Percentiles rank a stretch among this genome's conserved stretches.
phyloP scores from a whole-genome alignment of 306 rosid genomes.

The Lathyrus aphaca region DNA sequence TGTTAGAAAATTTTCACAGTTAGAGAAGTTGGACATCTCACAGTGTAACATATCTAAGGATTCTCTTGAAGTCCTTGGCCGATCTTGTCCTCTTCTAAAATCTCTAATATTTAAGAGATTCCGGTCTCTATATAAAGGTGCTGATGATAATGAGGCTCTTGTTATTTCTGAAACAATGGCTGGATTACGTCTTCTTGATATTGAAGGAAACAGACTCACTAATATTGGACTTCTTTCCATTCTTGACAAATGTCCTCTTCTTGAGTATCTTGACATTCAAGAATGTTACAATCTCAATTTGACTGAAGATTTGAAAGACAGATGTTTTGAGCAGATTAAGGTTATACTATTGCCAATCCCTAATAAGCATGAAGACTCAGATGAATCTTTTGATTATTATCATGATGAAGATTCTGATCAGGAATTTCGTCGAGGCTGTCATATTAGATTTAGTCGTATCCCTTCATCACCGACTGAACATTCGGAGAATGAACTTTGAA shows the following conservation, averaged over 20 bases:
- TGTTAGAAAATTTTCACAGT: not conserved
- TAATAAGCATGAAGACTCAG: too few relatives aligned
- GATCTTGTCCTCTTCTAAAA: not conserved
- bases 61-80: not conserved
- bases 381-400: too few relatives aligned
- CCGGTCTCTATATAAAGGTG: accelerated
- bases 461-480: too few relatives aligned
- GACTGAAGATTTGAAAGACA: not conserved
- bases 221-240: not conserved
- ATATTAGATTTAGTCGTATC: too few relatives aligned
- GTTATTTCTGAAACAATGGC: not conserved
- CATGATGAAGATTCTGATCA: too few relatives aligned
- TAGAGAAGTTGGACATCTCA: slow-evolving; percentile 6
- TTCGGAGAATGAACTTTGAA: too few relatives aligned
- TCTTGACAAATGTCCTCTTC: not conserved
- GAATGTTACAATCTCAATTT: not conserved
- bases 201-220: not conserved
- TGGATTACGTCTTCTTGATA: not conserved
- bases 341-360: too few relatives aligned
- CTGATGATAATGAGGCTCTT: not conserved
- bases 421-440: too few relatives aligned
- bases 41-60: too few relatives aligned
- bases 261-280: not conserved
- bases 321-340: too few relatives aligned
- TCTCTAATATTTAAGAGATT: not conserved